Base-by-base conservation (phyloP, 805 yeast species). In the Myxozyma udenii region DNA sequence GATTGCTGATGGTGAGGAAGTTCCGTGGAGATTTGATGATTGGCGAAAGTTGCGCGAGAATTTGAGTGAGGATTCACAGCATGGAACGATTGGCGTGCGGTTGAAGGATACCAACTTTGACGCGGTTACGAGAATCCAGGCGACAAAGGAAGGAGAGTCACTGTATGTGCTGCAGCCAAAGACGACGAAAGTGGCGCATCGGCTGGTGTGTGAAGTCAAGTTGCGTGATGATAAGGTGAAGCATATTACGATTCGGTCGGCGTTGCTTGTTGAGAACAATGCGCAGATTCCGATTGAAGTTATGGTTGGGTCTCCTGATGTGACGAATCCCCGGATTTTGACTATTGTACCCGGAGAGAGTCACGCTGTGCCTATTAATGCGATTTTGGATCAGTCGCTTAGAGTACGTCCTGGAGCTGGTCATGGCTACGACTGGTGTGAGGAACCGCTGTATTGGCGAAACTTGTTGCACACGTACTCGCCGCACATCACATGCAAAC, bases 1-100 rank as follows among this genome's bases (percentile, higher is more conserved):
- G 58, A 70, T 67, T 42, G 67, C 71, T 36, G 74, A 80, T 46
- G 78, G 78, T 1, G 79, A 78, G 3, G 67, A 68, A 3, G 65
- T 79, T 3, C 84, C 87, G 0, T 93, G 98, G 97, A 82, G 89
- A 37, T 95, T 95, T 71, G 95, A 90, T 62, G 96, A 91, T 64
- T 93, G 98, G 97, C 76, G 87, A 55, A 76, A 76, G 26, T 78
- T 89, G 22, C 82, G 98, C 67, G 96, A 91, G 55, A 53, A 55
- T 37, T 32, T 55, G 38, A 53, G 46, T 16, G 51, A 42, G 22
- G 60, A 55, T 23, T 51, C 57, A 11, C 60, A 52, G 19, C 55
- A 58, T 24, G 55, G 57, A 12, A 56, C 60, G 5, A 46, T 58
- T 14, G 61, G 61, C 5, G 58, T 56, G 16, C 60, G 62, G 12